A percentile compares a stretch with the other conserved stretches of the same genome.
Evolutionary conservation across 768 basidiomycete genomes (phyloP).

Genomic region (Tulasnella sp.): DNA sequence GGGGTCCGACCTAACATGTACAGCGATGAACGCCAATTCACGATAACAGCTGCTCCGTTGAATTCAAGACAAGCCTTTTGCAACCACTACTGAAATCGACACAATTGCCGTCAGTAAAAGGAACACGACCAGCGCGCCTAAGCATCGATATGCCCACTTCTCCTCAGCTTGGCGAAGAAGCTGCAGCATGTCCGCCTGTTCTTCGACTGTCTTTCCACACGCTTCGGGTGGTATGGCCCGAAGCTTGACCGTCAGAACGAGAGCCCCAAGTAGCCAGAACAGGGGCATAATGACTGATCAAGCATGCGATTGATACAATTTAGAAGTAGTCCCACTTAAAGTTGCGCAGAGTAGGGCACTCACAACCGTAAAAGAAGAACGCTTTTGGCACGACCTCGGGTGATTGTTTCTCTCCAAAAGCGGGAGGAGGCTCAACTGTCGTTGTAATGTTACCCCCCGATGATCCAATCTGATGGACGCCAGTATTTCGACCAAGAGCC

Average conservation of each 20-base stretch:
- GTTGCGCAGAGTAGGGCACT: neutral
- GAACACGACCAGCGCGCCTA: constrained; percentile 8
- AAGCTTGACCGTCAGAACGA: constrained; percentile 27
- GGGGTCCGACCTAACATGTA: neutral
- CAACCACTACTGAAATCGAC: constrained; percentile 18
- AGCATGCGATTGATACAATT: neutral
- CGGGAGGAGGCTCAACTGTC: constrained; percentile 25
- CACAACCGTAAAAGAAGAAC: constrained; percentile 30
- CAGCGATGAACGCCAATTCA: neutral
- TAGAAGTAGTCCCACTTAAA: neutral
- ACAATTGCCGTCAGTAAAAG: neutral
- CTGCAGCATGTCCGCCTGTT: constrained; percentile 22
- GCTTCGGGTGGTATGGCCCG: neutral
- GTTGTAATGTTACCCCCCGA: neutral
- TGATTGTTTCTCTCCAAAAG: constrained; percentile 30
- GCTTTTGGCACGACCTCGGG: constrained; percentile 10
- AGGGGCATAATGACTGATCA: constrained; percentile 24
- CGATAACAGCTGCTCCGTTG: neutral
- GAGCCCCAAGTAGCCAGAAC: constrained; percentile 29
- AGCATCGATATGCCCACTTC: constrained; percentile 34
- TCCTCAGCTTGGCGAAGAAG: constrained; percentile 21
- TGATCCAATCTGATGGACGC: neutral
- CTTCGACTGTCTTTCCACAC: constrained; percentile 19
- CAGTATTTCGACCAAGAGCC: neutral
- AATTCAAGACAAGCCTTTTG: neutral